Percentiles rank a stretch among this genome's conserved stretches.
These are phyloP conservation scores for Paracoccidioides lutzii DNA, from an alignment of 2,329 filamentous ascomycete genomes.

Conservation along the genomic window DNA sequence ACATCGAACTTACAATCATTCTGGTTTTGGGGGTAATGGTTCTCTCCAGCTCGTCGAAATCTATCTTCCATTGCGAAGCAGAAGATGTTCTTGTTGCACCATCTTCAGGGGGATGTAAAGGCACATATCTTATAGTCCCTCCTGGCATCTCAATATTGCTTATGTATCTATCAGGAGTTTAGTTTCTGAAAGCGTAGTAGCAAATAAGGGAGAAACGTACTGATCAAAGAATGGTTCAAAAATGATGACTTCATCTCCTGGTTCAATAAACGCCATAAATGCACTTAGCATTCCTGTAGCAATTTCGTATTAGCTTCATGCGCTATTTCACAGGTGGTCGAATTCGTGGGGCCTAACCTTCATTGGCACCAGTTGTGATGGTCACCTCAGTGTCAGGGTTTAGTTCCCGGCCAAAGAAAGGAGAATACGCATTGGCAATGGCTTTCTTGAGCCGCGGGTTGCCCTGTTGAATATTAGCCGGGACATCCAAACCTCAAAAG, in stretches of 20 bases:
- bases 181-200: background rate
- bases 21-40: conserved; percentile 78
- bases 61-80: conserved; percentile 75
- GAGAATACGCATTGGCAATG: conserved; percentile 82
- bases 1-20: conserved; percentile 65
- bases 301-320: background rate
- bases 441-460: conserved; percentile 85
- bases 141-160: conserved; percentile 98
- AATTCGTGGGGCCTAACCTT: conserved; percentile 21
- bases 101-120: conserved; percentile 75
- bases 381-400: conserved; percentile 88
- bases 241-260: conserved; percentile 89
- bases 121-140: conserved; percentile 87
- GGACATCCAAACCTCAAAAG: background rate
- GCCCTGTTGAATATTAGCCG: conserved; percentile 37
- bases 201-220: conserved; percentile 40
- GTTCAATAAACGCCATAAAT: conserved; percentile 95
- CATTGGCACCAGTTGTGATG: conserved; percentile 61
- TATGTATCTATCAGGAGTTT: conserved; percentile 52
- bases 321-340: background rate
- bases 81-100: conserved; percentile 70
- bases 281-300: conserved; percentile 71
- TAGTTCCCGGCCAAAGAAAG: conserved; percentile 68
- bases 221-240: conserved; percentile 99
- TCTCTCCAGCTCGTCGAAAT: conserved; percentile 68